Percentiles rank a stretch among this genome's conserved stretches.
These are phyloP conservation scores for Lachnellula subtilissima DNA, from an alignment of 2,329 filamentous ascomycete species.

Conservation along the genomic window DNA sequence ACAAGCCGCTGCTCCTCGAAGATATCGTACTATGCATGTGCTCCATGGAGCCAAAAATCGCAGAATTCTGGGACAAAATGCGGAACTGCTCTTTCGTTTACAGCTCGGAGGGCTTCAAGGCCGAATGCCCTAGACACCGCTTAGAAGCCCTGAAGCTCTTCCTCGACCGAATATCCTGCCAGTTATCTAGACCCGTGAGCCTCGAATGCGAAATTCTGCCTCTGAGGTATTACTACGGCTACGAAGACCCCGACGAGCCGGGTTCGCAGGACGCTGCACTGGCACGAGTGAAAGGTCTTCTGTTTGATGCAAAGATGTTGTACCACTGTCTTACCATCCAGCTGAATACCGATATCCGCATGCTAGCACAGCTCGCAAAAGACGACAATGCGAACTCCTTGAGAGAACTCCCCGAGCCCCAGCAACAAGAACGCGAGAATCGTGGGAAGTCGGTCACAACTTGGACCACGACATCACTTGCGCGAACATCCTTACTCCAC, in stretches of 20 bases:
- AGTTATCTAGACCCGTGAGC: background rate
- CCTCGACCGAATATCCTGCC: constrained; percentile 13
- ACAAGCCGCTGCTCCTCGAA: constrained; percentile 19
- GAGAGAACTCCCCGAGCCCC: background rate
- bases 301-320: constrained; percentile 34
- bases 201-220: constrained; percentile 9
- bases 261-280: constrained; percentile 15
- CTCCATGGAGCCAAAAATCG: constrained; percentile 17
- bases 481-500: constrained; percentile 33
- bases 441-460: constrained; percentile 16
- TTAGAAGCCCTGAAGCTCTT: constrained; percentile 17
- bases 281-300: constrained; percentile 28
- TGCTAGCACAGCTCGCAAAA: constrained; percentile 29
- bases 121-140: background rate
- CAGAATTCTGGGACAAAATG: background rate
- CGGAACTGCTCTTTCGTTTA: background rate
- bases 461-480: constrained; percentile 31
- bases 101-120: background rate
- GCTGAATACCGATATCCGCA: constrained; percentile 33
- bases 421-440: background rate
- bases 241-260: constrained; percentile 17
- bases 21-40: constrained; percentile 26
- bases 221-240: constrained; percentile 22
- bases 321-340: constrained; percentile 36
- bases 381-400: constrained; percentile 1